Evolutionary conservation across 1,284 basidiomycete genomes (phyloP), one percentile per base, ranked within the genome.

Genomic region (Agaricales sp.): DNA sequence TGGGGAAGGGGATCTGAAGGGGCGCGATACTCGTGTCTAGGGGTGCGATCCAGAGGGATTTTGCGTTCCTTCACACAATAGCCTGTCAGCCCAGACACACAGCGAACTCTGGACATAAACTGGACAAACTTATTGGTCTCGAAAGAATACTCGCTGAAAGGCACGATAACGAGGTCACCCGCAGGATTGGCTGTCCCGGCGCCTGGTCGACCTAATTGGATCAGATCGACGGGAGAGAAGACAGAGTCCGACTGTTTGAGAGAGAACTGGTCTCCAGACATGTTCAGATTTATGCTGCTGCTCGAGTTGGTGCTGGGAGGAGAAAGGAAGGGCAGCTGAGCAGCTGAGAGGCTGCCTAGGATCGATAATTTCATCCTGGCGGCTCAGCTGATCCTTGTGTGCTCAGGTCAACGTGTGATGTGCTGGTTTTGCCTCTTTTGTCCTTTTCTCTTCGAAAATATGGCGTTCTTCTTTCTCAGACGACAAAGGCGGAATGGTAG

Each of bases 191-290:
- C 75, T 8, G 82, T 63, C 0, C 83, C 84, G 1, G 64, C 59
- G 1, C 79, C 78, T 0, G 92, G 85, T 43, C 91, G 71, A 1
- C 80, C 81, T 12, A 94, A 72, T 52, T 77, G 62, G 24, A 91
- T 69, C 63, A 92, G 71, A 58, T 92, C 80, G 58, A 76, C 73
- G 0, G 89, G 86, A 2, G 82, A 75, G 63, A 92, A 80, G 41
- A 80, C 63, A 57, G 77, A 71, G 2, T 67, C 53, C 1, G 71
- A 77, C 44, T 78, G 67, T 57, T 75, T 80, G 61, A 86, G 71
- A 11, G 64, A 60, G 57, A 83, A 86, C 12, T 12, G 30, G 20
- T 43, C 20, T 11, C 8, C 11, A 8, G 41, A 11, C 41, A 43
- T 43, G 41, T 59, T 58, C 21, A 54, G 44, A 19, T 61, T 48